Conservation (phyloP, 2,329 filamentous ascomycete genomes). For the Colletotrichum sp. region DNA sequence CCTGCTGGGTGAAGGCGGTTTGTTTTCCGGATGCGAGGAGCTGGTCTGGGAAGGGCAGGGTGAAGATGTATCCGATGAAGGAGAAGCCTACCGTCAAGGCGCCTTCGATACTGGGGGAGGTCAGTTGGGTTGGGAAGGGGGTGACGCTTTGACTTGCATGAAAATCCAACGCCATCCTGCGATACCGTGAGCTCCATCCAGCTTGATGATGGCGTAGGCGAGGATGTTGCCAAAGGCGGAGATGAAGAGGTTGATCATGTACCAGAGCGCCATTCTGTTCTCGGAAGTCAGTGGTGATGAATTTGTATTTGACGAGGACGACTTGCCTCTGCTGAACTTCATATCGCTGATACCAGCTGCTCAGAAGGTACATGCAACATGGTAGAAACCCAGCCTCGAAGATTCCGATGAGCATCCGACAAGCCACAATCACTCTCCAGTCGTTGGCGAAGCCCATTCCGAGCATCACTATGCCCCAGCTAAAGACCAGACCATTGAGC, state of each 20-base stretch:
- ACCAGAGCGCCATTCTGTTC: conserved; percentile 31
- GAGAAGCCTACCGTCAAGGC: conserved; percentile 34
- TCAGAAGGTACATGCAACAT: conserved; percentile 3
- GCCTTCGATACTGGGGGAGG: conserved; percentile 7
- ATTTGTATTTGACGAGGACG: accelerated
- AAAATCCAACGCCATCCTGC: conserved; percentile 36
- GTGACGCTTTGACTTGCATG: conserved; percentile 23
- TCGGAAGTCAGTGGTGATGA: not conserved
- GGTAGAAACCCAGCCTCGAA: conserved; percentile 30
- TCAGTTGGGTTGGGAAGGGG: conserved; percentile 1
- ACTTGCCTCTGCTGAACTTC: not conserved
- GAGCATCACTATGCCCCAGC: conserved; percentile 29
- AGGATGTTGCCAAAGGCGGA: conserved; percentile 32
- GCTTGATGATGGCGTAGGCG: conserved; percentile 33
- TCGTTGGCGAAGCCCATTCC: conserved; percentile 36
- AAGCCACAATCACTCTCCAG: conserved; percentile 27
- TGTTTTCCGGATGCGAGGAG: conserved; percentile 17
- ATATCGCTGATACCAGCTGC: not conserved
- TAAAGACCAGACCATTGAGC: conserved; percentile 29
- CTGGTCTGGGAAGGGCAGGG: conserved; percentile 26
- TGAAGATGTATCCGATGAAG: conserved; percentile 23
- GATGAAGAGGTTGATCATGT: conserved; percentile 24
- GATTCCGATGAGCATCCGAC: conserved; percentile 26
- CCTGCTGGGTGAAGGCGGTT: conserved; percentile 2
- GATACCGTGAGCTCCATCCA: conserved; percentile 48